Percentiles rank a stretch among this genome's conserved stretches.
phyloP scores from a whole-genome alignment of 176 grass and related monocot genomes.

The Avena eriantha region DNA sequence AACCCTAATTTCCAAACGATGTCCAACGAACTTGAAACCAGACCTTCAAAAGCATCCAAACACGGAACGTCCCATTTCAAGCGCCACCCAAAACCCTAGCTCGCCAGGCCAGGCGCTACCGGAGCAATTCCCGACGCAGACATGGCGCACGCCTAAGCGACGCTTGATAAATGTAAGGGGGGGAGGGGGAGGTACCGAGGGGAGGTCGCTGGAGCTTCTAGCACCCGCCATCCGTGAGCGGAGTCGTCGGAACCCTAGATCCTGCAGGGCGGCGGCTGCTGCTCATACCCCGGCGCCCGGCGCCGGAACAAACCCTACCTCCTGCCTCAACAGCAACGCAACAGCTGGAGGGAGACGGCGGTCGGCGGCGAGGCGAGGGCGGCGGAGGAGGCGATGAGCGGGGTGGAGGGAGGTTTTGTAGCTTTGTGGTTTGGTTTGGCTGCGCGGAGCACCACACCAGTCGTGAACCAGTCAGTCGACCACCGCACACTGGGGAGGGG shows the following conservation, averaged over 20 bases:
- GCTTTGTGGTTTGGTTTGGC: constrained; percentile 40
- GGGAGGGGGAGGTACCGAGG: constrained; percentile 54
- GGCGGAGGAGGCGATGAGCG: constrained; percentile 20
- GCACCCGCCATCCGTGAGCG: constrained; percentile 97
- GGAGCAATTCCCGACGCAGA: not conserved
- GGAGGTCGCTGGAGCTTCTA: constrained; percentile 76
- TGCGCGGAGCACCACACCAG: constrained; percentile 36
- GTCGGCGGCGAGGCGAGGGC: constrained; percentile 34
- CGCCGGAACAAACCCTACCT: constrained; percentile 66
- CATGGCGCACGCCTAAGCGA: not conserved
- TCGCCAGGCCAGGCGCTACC: not conserved
- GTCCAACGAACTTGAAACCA: not conserved
- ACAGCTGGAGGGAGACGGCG: not conserved
- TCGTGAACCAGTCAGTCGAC: constrained; percentile 31
- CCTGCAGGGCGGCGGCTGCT: constrained; percentile 70
- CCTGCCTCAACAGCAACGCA: constrained; percentile 11
- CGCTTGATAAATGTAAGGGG: not conserved
- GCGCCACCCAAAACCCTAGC: constrained; percentile 44
- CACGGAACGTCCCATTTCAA: constrained; percentile 5
- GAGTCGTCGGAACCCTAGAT: constrained; percentile 90
- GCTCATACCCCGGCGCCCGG: constrained; percentile 73
- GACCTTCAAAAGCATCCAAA: not conserved
- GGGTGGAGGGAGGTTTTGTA: constrained; percentile 34
- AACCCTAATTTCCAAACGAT: constrained; percentile 50
- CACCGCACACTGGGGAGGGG: not conserved